Conservation (phyloP, 192 early-diverging fungal species). For the Coemansia sp. region DNA sequence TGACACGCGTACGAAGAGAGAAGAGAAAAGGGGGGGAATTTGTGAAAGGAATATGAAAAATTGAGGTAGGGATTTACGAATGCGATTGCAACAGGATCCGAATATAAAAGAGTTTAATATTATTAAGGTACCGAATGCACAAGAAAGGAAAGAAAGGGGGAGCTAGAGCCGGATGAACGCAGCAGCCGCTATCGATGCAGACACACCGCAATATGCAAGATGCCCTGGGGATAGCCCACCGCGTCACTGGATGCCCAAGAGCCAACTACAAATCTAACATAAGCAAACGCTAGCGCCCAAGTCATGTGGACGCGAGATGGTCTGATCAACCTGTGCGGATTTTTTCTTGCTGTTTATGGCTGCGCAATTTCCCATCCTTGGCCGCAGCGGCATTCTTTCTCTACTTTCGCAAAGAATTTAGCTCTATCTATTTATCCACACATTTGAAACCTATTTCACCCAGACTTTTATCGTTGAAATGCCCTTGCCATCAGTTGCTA, state of each 20-base stretch:
- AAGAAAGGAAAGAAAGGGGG: not conserved
- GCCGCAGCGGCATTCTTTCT: not conserved
- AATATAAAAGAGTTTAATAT: not conserved
- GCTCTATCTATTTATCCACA: not conserved
- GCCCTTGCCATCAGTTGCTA: constrained; percentile 3
- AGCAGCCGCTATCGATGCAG: constrained; percentile 1
- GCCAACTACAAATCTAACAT: not conserved
- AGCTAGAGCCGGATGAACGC: not conserved
- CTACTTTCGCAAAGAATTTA: not conserved
- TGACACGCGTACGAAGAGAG: not conserved
- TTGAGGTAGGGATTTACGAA: not conserved
- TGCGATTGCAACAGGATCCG: not conserved
- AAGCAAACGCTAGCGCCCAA: not conserved
- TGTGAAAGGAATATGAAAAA: not conserved
- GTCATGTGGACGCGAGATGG: not conserved
- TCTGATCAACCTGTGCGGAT: not conserved
- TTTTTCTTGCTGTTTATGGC: not conserved
- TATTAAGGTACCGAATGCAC: not conserved
- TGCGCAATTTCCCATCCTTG: constrained; percentile 3
- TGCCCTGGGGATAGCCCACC: constrained; percentile 2
- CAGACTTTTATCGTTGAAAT: not conserved
- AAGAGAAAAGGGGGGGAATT: not conserved
- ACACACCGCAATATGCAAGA: not conserved
- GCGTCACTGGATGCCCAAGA: not conserved
- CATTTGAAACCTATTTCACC: not conserved